phyloP scores from a whole-genome alignment of 2,329 filamentous ascomycete genomes.

The Hymenoscyphus infarciens region DNA sequence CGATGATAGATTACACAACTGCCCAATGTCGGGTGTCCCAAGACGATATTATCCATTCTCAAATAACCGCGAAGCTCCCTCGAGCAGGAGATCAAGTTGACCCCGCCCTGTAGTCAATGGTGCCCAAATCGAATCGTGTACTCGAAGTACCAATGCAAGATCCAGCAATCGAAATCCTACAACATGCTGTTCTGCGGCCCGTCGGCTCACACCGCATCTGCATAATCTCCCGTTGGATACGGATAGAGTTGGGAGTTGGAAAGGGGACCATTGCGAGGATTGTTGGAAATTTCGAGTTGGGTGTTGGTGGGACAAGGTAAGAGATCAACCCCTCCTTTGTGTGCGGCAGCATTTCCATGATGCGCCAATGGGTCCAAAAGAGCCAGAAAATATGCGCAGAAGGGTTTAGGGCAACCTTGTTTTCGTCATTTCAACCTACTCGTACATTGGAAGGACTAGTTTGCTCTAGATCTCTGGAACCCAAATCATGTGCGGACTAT shows the following conservation, averaged over 20 bases:
- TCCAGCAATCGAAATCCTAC: conserved; percentile 1
- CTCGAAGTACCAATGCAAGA: conserved; percentile 1
- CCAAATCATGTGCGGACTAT: neutral
- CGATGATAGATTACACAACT: conserved; percentile 20
- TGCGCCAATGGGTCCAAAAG: neutral
- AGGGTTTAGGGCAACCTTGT: neutral
- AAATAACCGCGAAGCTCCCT: neutral
- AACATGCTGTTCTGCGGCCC: neutral
- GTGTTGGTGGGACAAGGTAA: neutral
- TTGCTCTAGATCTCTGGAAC: neutral
- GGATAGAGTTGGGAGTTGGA: neutral
- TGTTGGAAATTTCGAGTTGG: neutral
- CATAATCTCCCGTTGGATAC: neutral
- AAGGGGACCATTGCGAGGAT: neutral
- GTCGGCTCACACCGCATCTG: conserved; percentile 1
- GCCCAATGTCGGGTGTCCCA: neutral
- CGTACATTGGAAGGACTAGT: neutral
- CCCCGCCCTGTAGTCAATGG: neutral
- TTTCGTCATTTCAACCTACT: neutral
- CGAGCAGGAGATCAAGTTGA: neutral
- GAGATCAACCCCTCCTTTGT: neutral
- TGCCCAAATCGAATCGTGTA: neutral
- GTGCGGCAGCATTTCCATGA: neutral
- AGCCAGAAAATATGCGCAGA: neutral
- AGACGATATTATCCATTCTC: neutral